Base-by-base conservation (phyloP, 164 flowering plant species). In the Vitis rupestris region DNA sequence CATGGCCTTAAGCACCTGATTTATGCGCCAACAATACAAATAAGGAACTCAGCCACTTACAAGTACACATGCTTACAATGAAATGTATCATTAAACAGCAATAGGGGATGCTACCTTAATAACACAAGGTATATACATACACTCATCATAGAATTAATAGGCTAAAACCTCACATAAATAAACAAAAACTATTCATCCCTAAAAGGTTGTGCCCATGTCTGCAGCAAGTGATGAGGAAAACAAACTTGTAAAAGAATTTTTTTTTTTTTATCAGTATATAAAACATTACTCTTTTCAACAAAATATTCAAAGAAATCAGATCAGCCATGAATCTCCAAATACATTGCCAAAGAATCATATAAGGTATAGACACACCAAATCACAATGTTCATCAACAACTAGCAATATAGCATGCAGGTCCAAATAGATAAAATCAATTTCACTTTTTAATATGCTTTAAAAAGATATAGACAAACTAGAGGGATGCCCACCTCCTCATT, bases 1-100 rank as follows among this genome's bases (percentile, higher is more conserved):
- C 99, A 93, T 92, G 61, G 97, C 97, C 79, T 72, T 85, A 12
- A 96, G 97, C 69, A 96, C 97, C 98, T 96, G 79, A 64, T 61
- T 59, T 53, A 77, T n/a, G 68, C 37, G 53, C 51, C 67, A 71
- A 14, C 15, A 31, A 64, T 4, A 61, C 44, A 44, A 50, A 44
- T 29, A 54, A 64, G 59, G 30, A 63, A 66, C 62, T 52, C 52
- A n/a, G 16, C 14, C 8, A 48, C 44, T 3, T 14, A 10, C 14
- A 53, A 37, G 44, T 3, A 6, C 7, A 1, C 4, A 3, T 37
- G 44, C 44, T 37, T 37, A 37, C 44, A 37, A 59, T 2, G 11
- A 65, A 65, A 65, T 2, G 15, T n/a, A 61, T 27, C 16, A 19
- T n/a, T 6, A 9, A 62, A 49, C 15, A 60, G 2, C 31, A 5